Base-by-base conservation (phyloP, 2,329 filamentous ascomycete species). In the Cladosporium cucumerinum region DNA sequence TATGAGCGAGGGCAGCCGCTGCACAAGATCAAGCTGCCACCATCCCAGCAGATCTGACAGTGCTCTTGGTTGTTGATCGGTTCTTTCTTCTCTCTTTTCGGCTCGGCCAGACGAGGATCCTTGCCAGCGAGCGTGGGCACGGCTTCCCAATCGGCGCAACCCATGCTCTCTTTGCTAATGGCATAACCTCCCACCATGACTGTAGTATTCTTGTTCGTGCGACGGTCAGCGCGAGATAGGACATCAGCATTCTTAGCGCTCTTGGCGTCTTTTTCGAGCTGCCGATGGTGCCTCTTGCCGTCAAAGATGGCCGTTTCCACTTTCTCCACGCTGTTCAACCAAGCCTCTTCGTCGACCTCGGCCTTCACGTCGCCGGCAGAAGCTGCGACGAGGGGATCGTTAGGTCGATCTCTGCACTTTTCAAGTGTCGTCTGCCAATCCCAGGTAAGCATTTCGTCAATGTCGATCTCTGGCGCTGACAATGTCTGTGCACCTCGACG, bases 281-380 rank as follows among this genome's bases (percentile, higher is more conserved):
- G 68, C n/a, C 77, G 77, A 12, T 81, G 78, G 62, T 82, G 79
- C 25, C 79, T 81, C 67, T 83, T 82, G 2, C 86, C 86, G 34
- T 87, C 81, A 61, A 87, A 86, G 0, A 87, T 78, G 5, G 83
- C 81, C 0, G 82, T 82, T 69, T 86, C 81, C 1, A 88, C 85
- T 7, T 79, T 79, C 68, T 87, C 86, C 74, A 86, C 82, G 11
- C 81, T 78, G 2, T 81, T 78, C 0, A 88, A 75, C 86, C 86
- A 88, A 36, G 79, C 80, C 61, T 81, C 76, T 69, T 88, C 85
- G 12, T 84, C 82, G 5, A 81, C 76, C 73, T 70, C n/a, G n/a
- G 55, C 12, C 43, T 64, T 57, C 12, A 8, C 23, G 11, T 39
- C 18, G 16, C 18, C 23, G 21, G 21, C 28, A 12, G 16, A 18